Conservation (phyloP, 2,329 filamentous ascomycete species). For the Alternaria dauci region DNA sequence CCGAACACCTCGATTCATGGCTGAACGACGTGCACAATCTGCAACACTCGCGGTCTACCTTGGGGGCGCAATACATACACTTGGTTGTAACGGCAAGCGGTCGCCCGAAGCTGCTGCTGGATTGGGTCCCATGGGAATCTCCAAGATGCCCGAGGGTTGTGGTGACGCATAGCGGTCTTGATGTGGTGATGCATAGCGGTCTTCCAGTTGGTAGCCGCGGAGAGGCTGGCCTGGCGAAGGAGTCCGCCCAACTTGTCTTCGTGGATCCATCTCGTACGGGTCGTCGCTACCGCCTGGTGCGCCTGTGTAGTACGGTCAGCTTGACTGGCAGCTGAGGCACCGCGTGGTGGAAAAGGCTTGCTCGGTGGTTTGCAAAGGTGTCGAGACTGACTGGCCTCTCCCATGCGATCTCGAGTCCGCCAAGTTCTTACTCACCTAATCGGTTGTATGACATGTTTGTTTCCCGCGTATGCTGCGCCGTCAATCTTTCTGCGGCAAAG, state of each 20-base stretch:
- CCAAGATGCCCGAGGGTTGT: conserved; percentile 59
- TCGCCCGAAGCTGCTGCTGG: conserved; percentile 71
- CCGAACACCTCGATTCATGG: not conserved
- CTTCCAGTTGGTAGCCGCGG: conserved; percentile 82
- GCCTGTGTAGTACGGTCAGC: conserved; percentile 30
- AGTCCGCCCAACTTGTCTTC: conserved; percentile 59
- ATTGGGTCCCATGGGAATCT: conserved; percentile 72
- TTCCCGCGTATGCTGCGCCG: conserved; percentile 29
- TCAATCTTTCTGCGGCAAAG: conserved; percentile 28
- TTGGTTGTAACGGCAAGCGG: conserved; percentile 81
- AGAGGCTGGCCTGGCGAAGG: conserved; percentile 80
- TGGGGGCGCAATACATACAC: conserved; percentile 64
- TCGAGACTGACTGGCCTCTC: not conserved
- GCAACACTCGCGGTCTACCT: not conserved
- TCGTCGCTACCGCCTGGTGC: conserved; percentile 29
- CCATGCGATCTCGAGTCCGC: not conserved
- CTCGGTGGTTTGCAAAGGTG: not conserved
- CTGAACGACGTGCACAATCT: not conserved
- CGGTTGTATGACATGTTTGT: conserved; percentile 48
- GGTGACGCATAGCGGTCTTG: conserved; percentile 72
- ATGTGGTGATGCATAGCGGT: conserved; percentile 69
- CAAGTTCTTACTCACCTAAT: conserved; percentile 41
- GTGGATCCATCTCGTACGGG: conserved; percentile 60
- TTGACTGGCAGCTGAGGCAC: not conserved
- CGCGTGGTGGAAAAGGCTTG: conserved; percentile 6